Percentiles rank a stretch among this genome's conserved stretches.
Conservation (phyloP, 495 filamentous ascomycete genomes). For the Margaritispora aquatica region DNA sequence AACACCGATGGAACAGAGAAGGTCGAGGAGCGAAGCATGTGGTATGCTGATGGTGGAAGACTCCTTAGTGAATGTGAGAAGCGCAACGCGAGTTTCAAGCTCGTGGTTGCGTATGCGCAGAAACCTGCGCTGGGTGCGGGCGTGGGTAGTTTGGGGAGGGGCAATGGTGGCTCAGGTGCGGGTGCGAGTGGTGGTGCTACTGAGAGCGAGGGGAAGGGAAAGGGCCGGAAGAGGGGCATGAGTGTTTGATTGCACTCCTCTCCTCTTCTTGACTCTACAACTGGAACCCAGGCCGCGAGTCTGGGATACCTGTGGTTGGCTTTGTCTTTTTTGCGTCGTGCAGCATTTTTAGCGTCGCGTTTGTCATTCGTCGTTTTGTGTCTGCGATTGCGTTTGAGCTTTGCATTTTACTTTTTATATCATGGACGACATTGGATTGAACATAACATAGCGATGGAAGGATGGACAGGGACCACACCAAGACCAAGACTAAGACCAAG, state of each 20-base stretch:
- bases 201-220: not conserved
- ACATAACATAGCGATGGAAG: not conserved
- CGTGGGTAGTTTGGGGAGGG: conserved; percentile 32
- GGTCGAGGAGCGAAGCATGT: conserved; percentile 31
- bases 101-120: conserved; percentile 87
- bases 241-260: not conserved
- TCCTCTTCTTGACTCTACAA: not conserved
- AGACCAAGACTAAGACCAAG: no score
- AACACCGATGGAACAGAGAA: not conserved
- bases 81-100: conserved; percentile 77
- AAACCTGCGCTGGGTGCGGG: conserved; percentile 59
- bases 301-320: not conserved
- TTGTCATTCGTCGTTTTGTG: not conserved
- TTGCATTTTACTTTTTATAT: not conserved
- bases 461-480: not conserved
- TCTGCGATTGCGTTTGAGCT: not conserved
- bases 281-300: no score
- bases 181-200: not conserved
- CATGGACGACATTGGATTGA: not conserved
- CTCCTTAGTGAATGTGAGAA: conserved; percentile 82
- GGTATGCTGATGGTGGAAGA: conserved; percentile 52
- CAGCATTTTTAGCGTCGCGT: not conserved
- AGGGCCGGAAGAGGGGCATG: not conserved
- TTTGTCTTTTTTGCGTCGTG: not conserved
- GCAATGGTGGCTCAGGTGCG: no score